Conservation (phyloP, 805 yeast species). For the Wickerhamomyces silvicola region DNA sequence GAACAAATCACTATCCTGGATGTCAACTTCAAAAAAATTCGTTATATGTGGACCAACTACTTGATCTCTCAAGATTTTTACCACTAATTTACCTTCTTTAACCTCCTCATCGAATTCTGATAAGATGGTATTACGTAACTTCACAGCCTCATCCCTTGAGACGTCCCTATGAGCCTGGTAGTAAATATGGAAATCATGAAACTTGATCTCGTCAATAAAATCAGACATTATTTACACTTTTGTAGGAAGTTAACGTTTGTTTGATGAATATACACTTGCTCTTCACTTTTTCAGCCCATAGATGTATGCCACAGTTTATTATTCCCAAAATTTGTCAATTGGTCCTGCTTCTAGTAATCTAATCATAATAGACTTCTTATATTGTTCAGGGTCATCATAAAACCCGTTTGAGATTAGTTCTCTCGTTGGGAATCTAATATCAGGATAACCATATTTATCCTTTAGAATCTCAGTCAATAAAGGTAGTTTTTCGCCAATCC, state of each 20-base stretch:
- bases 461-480: conserved; percentile 7
- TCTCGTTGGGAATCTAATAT: conserved; percentile 9
- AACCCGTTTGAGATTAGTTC: conserved; percentile 6
- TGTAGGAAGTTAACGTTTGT: no score
- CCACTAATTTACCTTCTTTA: neutral
- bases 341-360: conserved; percentile 8
- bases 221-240: no score
- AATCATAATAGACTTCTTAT: conserved; percentile 8
- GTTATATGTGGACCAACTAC: conserved; percentile 1
- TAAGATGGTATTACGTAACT: neutral
- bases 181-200: neutral
- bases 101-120: neutral
- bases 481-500: conserved; percentile 41
- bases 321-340: conserved; percentile 5
- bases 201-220: neutral
- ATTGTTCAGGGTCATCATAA: conserved; percentile 6
- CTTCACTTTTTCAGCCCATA: no score
- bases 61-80: neutral
- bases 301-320: no score
- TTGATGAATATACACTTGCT: no score
- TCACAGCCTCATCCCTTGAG: neutral
- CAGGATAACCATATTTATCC: conserved; percentile 5
- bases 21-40: neutral
- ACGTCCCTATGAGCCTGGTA: neutral
- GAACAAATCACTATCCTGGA: neutral